Evolutionary conservation across 495 filamentous ascomycete genomes (phyloP).

Genomic region (Lasiosphaeria ovina): DNA sequence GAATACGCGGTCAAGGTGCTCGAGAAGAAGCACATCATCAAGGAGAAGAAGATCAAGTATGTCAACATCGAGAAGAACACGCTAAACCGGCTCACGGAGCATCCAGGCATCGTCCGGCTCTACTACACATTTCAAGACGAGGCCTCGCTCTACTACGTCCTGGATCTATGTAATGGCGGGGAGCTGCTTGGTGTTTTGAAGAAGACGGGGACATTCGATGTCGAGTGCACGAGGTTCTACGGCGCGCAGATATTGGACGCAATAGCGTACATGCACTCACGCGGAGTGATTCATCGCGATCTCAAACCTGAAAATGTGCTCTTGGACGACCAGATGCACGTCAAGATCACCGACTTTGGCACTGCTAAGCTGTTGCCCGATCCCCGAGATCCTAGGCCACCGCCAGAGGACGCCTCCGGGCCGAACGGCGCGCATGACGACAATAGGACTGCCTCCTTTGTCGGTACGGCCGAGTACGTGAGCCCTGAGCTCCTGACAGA

Average conservation of each 20-base stretch:
- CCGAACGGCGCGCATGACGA: conserved; percentile 58
- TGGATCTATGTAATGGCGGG: conserved; percentile 90
- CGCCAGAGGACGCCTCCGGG: conserved; percentile 41
- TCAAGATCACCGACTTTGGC: conserved; percentile 99
- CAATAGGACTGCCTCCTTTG: conserved; percentile 86
- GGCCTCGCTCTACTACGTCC: conserved; percentile 90
- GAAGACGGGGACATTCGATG: conserved; percentile 88
- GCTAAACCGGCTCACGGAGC: conserved; percentile 90
- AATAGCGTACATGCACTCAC: conserved; percentile 96
- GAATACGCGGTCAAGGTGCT: conserved; percentile 99
- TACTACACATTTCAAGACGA: conserved; percentile 99
- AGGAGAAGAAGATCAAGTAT: conserved; percentile 99
- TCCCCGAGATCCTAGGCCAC: conserved; percentile 53
- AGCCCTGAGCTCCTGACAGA: conserved; percentile 93
- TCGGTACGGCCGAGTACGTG: conserved; percentile 98
- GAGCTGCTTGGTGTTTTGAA: conserved; percentile 92
- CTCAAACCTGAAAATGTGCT: conserved; percentile 97
- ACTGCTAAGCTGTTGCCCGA: conserved; percentile 88
- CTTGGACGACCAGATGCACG: conserved; percentile 89
- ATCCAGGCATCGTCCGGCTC: conserved; percentile 93
- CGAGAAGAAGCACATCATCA: conserved; percentile 99
- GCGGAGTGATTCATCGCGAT: conserved; percentile 95
- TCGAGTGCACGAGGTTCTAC: conserved; percentile 94
- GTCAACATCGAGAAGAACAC: conserved; percentile 99
- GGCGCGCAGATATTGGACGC: conserved; percentile 94